Evolutionary conservation across 2,329 filamentous ascomycete species (phyloP), one percentile per base, ranked within the genome.

Genomic region (Pestalotiopsis sp.): DNA sequence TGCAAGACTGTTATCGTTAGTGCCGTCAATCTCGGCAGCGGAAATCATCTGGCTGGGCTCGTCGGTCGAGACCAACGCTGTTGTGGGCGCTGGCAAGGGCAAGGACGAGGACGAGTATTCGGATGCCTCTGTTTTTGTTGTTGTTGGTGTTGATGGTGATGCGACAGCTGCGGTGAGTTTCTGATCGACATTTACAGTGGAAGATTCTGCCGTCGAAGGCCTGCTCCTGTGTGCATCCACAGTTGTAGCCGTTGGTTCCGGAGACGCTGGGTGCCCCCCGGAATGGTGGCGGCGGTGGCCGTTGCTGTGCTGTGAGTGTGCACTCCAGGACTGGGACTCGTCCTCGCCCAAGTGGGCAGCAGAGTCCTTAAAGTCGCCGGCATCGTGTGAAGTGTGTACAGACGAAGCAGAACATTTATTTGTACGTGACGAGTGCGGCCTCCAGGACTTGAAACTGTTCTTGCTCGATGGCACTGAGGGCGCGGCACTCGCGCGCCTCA

Each of bases 401-500:
- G 66, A 67, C 13, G 66, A 63, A 23, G 57, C 41, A 20, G 66
- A 58, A 57, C 56, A 17, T 31, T 38, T 39, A 63, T 49, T 49
- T 38, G 23, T 63, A 31, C 25, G 14, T 39, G 57, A 59, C 13
- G 66, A 64, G 4, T 27, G 58, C 41, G 66, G 68, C n/a, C 65
- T 38, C 13, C 63, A 66, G 39, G 64, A 67, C 56, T 60, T 41
- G 39, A 36, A 27, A 41, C 67, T 67, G 67, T 13, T 49, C 39
- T 63, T 69, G 52, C 68, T 68, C 27, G 69, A 69, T 13, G 61
- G 23, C 17, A 69, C 31, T 38, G 69, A 71, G 3, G 56, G 56
- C 20, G 69, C 36, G 5, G 9, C 38, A 49, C 69, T 71, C 31
- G 69, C 58, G 58, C 68, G 63, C 68, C 69, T 66, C 61, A 69